Evolutionary conservation across 2,329 filamentous ascomycete genomes (phyloP).

Genomic region (Dactylellina haptotyla): DNA sequence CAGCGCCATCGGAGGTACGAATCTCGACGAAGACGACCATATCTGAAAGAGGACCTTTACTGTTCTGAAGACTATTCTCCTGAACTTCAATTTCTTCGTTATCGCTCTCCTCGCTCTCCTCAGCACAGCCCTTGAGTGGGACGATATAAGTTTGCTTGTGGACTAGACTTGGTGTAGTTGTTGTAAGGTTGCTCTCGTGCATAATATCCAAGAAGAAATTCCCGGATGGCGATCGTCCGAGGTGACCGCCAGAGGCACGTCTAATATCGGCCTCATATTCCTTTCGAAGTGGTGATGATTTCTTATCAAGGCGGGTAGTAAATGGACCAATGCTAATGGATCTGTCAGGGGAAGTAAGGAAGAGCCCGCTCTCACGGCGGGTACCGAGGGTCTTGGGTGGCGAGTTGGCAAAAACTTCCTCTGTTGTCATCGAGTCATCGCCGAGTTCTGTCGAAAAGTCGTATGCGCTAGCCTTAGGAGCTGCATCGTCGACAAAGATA

Average conservation of each 20-base stretch:
- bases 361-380: constrained; percentile 39
- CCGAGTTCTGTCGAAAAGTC: constrained; percentile 1
- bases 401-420: constrained; percentile 41
- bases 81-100: constrained; percentile 2
- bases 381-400: constrained; percentile 43
- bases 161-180: constrained; percentile 15
- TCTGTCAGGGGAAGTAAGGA: constrained; percentile 39
- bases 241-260: constrained; percentile 20
- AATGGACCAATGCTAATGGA: constrained; percentile 47
- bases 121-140: constrained; percentile 32
- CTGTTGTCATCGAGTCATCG: constrained; percentile 35
- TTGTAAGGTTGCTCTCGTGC: constrained; percentile 20
- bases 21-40: constrained; percentile 36
- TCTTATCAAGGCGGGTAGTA: constrained; percentile 20
- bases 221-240: constrained; percentile 21
- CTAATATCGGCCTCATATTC: constrained; percentile 42
- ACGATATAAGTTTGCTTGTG: constrained; percentile 32
- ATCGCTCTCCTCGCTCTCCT: constrained; percentile 25
- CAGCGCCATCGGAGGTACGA: constrained; percentile 33
- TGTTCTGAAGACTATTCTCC: not conserved
- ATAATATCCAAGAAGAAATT: constrained; percentile 47
- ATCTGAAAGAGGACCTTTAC: constrained; percentile 7
- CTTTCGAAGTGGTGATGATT: constrained; percentile 26
- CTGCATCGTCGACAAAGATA: constrained; percentile 36
- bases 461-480: not conserved